Conservation (phyloP, 1,284 basidiomycete genomes). For the Papiliotrema laurentii region DNA sequence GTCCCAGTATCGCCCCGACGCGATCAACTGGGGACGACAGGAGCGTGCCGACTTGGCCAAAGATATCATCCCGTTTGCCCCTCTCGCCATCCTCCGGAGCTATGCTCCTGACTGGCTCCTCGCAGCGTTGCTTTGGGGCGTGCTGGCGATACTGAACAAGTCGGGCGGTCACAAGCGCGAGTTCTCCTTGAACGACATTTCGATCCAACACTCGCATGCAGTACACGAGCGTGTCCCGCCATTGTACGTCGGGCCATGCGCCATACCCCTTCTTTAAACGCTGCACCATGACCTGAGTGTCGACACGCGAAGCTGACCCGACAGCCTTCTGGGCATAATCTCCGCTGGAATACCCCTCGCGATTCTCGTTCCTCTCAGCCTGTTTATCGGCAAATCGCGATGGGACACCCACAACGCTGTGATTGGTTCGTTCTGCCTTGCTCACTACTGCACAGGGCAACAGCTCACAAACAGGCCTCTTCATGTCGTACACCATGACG, state of each 20-base stretch:
- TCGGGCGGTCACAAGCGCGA: conserved; percentile 75
- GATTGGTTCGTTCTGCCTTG: conserved; percentile 53
- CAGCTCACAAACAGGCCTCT: conserved; percentile 56
- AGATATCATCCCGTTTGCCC: conserved; percentile 16
- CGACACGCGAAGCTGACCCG: neutral
- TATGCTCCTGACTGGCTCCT: conserved; percentile 56
- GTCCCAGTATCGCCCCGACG: neutral
- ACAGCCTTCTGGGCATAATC: conserved; percentile 62
- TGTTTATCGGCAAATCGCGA: conserved; percentile 66
- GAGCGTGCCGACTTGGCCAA: conserved; percentile 14
- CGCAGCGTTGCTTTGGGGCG: conserved; percentile 62
- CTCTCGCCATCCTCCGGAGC: conserved; percentile 21
- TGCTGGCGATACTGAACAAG: conserved; percentile 65
- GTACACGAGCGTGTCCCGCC: conserved; percentile 80
- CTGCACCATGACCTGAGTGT: neutral
- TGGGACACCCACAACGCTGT: conserved; percentile 85
- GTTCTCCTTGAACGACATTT: conserved; percentile 76
- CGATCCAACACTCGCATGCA: conserved; percentile 65
- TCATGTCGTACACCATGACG: conserved; percentile 65
- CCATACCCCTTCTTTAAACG: no score
- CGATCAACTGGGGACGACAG: conserved; percentile 2
- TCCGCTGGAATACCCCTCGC: conserved; percentile 64
- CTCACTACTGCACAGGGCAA: neutral
- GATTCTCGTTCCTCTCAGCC: conserved; percentile 64
- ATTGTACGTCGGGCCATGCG: conserved; percentile 40